Evolutionary conservation across 208 protist genomes (phyloP).

Genomic region (Trypanosomatidae sp.): DNA sequence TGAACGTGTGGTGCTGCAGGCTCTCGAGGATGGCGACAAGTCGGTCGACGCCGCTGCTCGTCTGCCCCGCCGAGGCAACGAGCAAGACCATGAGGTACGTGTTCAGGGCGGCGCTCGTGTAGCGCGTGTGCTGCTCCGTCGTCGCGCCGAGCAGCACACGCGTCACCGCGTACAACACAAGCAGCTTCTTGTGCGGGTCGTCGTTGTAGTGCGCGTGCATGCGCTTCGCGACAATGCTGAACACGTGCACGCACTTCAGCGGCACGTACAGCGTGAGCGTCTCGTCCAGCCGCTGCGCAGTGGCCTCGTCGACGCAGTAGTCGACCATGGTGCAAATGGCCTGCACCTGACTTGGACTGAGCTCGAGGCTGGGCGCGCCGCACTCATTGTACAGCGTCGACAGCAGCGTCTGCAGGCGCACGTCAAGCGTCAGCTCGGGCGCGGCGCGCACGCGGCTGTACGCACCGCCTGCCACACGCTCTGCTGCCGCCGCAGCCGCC

Average conservation of each 20-base stretch:
- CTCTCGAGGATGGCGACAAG: conserved; percentile 59
- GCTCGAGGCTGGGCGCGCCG: conserved; percentile 31
- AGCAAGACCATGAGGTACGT: conserved; percentile 74
- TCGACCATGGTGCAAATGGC: conserved; percentile 54
- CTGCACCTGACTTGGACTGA: conserved; percentile 60
- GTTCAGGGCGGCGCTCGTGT: conserved; percentile 44
- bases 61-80: conserved; percentile 49
- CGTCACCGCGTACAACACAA: conserved; percentile 62
- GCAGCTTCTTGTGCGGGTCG: conserved; percentile 72
- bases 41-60: conserved; percentile 46
- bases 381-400: conserved; percentile 60
- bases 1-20: conserved; percentile 38
- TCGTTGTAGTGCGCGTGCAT: conserved; percentile 55
- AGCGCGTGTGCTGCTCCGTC: conserved; percentile 22
- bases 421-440: conserved; percentile 53
- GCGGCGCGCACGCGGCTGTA: conserved; percentile 35
- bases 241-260: conserved; percentile 53
- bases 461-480: no score
- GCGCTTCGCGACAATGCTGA: conserved; percentile 73
- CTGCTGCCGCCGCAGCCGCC: conserved; percentile 3
- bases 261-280: conserved; percentile 45
- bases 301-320: conserved; percentile 44
- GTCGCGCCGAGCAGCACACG: conserved; percentile 45
- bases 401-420: conserved; percentile 47
- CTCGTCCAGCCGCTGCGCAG: conserved; percentile 30